Evolutionary conservation across 2,329 filamentous ascomycete genomes (phyloP), one percentile per base, ranked within the genome.

Genomic region (Geosmithia putterillii): DNA sequence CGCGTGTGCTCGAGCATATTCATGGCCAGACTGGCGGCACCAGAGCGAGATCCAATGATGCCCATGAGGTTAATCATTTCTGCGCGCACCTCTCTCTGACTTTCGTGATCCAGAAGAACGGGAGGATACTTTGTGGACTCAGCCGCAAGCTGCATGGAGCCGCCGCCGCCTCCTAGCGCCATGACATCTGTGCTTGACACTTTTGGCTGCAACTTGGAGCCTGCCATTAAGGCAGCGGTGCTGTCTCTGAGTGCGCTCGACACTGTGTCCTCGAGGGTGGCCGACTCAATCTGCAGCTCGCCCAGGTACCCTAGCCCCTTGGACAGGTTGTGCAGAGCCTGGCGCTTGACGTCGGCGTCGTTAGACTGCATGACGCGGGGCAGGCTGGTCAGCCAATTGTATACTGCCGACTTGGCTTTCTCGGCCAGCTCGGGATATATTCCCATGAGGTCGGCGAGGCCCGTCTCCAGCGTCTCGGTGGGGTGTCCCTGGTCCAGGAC

Each of bases 351-450:
- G n/a, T 71, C 70, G 51, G 95, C 87, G 52, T 96, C 88, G 50
- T 80, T 83, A 8, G 80, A 77, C 57, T 90, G 86, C 79, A 95
- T 89, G 14, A 86, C 63, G 15, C 88, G 76, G 5, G 90, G 82
- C 17, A 98, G 72, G 36, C 86, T 81, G 2, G 78, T 76, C 20
- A 89, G 74, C 88, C 89, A 95, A 42, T 79, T 80, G 57, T 90
- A 84, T 1, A 94, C 70, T 1, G 76, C 82, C 22, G 71, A 74
- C 51, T 86, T 85, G 21, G 90, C 65, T 3, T 75, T 65, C 19
- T 83, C 78, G 3, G 72, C 64, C 2, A 89, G 68, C 41, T 74
- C 66, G 2, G 71, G 62, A 51, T 87, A 79, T 10, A 80, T 75
- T 35, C 64, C 70, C 6, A 81, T 65, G 21, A 94, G 64, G 47